These are phyloP conservation scores for Gossypium trilobum DNA, from an alignment of 441 rosid genomes.

Conservation along the genomic window DNA sequence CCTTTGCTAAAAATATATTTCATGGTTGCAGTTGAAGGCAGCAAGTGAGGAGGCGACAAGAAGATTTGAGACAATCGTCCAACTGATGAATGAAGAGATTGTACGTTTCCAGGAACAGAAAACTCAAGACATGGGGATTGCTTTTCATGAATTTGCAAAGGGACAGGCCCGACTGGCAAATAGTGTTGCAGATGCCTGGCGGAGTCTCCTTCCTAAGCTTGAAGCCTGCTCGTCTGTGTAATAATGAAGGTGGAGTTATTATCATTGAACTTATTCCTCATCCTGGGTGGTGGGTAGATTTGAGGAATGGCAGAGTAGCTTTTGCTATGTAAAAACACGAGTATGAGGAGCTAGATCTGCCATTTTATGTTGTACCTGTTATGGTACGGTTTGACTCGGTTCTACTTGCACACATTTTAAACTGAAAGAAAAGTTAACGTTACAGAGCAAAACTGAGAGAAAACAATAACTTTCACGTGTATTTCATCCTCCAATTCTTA, in stretches of 20 bases:
- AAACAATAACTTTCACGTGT: neutral
- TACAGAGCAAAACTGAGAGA: neutral
- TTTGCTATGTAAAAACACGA: constrained; percentile 17
- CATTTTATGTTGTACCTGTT: constrained; percentile 16
- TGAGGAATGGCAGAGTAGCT: constrained; percentile 10
- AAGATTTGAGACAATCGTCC: constrained; percentile 67
- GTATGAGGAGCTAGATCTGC: constrained; percentile 13
- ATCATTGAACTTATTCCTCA: constrained; percentile 11
- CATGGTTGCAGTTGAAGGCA: constrained; percentile 57
- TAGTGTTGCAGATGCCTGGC: constrained; percentile 82
- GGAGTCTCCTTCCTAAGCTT: constrained; percentile 91
- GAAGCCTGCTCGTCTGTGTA: constrained; percentile 53
- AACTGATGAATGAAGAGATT: constrained; percentile 78
- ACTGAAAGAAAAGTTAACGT: neutral
- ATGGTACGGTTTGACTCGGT: neutral
- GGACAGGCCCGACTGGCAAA: constrained; percentile 91
- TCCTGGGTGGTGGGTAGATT: neutral
- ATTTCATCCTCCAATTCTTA: neutral
- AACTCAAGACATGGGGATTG: constrained; percentile 76
- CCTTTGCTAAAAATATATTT: constrained; percentile 7
- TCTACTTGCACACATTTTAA: constrained; percentile 23
- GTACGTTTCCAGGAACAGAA: constrained; percentile 84
- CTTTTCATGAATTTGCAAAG: constrained; percentile 84
- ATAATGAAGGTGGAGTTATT: constrained; percentile 14
- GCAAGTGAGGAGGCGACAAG: constrained; percentile 73